A percentile compares a stretch with the other conserved stretches of the same genome.
Conservation (phyloP, 352 stramenopile genomes). For the Saprolegnia diclina region DNA sequence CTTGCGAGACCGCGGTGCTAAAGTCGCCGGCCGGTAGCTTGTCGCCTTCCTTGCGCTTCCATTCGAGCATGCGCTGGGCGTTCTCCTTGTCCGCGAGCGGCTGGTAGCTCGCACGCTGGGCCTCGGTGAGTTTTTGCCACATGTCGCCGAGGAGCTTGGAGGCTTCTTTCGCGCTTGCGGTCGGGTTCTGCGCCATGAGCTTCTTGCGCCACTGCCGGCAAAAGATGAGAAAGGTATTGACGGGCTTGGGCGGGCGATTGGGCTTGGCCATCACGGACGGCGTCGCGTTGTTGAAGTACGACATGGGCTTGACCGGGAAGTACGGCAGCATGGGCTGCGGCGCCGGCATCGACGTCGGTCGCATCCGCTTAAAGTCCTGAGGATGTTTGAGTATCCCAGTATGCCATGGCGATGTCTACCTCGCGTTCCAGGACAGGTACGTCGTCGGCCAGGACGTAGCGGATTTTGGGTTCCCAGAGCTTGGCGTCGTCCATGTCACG, state of each 20-base stretch:
- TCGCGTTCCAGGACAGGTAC: constrained; percentile 65
- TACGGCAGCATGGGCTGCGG: constrained; percentile 21
- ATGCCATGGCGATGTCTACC: neutral
- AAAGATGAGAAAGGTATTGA: constrained; percentile 85
- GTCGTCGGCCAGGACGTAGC: constrained; percentile 70
- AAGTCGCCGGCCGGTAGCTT: constrained; percentile 36
- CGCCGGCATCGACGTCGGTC: constrained; percentile 29
- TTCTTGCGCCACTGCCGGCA: constrained; percentile 74
- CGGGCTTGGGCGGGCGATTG: constrained; percentile 71
- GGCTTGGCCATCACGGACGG: constrained; percentile 36
- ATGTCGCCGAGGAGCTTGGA: constrained; percentile 80
- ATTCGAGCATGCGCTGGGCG: constrained; percentile 64
- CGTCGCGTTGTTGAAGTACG: constrained; percentile 46
- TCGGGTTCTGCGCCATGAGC: constrained; percentile 68
- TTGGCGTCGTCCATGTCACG: constrained; percentile 57
- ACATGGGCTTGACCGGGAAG: constrained; percentile 7
- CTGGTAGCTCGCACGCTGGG: constrained; percentile 50
- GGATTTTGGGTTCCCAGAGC: constrained; percentile 60
- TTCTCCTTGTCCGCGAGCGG: constrained; percentile 76
- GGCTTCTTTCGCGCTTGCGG: constrained; percentile 69
- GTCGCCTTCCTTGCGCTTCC: constrained; percentile 54
- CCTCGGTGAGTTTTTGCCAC: constrained; percentile 78
- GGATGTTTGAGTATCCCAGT: neutral
- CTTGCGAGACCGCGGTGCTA: neutral
- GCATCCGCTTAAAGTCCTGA: constrained; percentile 73